Base-by-base conservation (phyloP, 2,329 filamentous ascomycete species). In the Penicillium polonicum region DNA sequence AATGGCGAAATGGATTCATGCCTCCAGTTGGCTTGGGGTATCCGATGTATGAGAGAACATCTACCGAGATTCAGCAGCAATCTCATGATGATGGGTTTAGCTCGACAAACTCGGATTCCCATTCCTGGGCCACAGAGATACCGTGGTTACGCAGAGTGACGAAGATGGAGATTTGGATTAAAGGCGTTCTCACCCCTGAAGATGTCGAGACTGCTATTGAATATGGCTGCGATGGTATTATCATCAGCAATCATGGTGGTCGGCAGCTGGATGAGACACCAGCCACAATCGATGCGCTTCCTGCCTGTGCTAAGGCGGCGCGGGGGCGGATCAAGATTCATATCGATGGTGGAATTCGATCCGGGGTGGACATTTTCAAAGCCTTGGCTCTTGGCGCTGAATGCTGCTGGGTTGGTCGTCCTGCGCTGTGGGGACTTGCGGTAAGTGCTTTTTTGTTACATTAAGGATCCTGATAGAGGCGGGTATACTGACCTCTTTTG, bases 1-100 rank as follows among this genome's bases (percentile, higher is more conserved):
- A 85, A 66, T 78, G 77, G 62, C 76, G 81, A 2, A 83, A 82
- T 59, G 74, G 78, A 38, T 84, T 85, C 67, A 66, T 67, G 15
- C 69, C 80, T 3, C 80, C 81, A 0, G 66, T 72, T 15, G 72
- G 72, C 15, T 66, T 81, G 38, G 68, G 59, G 8, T 78, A 73
- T 58, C 77, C 78, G 7, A 82, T 69, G 60, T 49, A 65, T 52
- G 65, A 66, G 8, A 64, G 57, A 52, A 60, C 60, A 3, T 63
- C 66, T n/a, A 60, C 65, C 25, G 57, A 65, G 48, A 63, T 68
- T 21, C 67, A 65, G 43, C 17, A 43, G 21, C 54, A 67, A 27
- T 57, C 62, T 15, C 66, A 69, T 29, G 64, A 68, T 42, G 65
- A 62, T 43, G 66, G 63, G 0, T 70, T 69, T 45, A 52, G 51